Evolutionary conservation across 169 alveolate species (phyloP).

Genomic region (Miamiensis avidus): DNA sequence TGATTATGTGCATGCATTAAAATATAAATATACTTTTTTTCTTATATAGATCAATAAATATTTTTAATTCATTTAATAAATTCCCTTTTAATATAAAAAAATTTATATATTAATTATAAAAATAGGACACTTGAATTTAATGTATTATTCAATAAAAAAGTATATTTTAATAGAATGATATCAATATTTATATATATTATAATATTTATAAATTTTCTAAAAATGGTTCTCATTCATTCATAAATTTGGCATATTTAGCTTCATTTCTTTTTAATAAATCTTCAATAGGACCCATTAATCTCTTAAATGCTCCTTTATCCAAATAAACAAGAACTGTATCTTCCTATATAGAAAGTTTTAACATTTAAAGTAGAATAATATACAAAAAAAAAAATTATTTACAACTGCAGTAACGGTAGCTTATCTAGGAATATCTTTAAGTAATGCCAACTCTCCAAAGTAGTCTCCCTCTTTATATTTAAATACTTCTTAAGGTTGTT

Average conservation of each 20-base stretch:
- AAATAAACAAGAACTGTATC: constrained; percentile 46
- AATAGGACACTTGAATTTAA: no score
- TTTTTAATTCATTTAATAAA: no score
- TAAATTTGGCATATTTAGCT: constrained; percentile 54
- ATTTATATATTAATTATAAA: no score
- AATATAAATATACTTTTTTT: no score
- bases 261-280: constrained; percentile 61
- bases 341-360: constrained; percentile 29
- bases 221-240: background rate
- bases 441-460: constrained; percentile 97
- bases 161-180: no score
- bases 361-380: constrained; percentile 18
- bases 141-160: no score
- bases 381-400: constrained; percentile 2
- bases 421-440: constrained; percentile 94
- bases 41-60: no score
- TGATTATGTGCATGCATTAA: background rate
- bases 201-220: no score
- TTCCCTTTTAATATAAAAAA: no score
- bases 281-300: constrained; percentile 64
- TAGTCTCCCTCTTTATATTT: constrained; percentile 92
- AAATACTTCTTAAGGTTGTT: constrained; percentile 83
- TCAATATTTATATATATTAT: no score
- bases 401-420: constrained; percentile 92
- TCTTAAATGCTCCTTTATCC: constrained; percentile 56